phyloP scores from a whole-genome alignment of 345 rosid genomes.

The Gossypium ekmanianum region DNA sequence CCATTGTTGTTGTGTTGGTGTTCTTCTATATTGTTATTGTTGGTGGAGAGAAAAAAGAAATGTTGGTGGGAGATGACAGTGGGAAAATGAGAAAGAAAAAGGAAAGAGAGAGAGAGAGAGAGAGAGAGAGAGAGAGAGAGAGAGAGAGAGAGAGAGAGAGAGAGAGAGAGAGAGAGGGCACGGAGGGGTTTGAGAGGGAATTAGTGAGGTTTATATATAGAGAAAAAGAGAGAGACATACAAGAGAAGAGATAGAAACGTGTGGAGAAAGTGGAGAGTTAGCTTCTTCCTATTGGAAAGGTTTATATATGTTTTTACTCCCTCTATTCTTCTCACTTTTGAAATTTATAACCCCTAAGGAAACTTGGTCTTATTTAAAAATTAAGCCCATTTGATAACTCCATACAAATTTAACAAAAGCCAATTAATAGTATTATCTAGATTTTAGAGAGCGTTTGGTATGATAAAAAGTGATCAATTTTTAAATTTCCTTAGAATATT shows the following conservation, averaged over 20 bases:
- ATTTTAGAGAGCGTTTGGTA: too few species aligned
- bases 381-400: too few species aligned
- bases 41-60: not conserved
- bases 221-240: not conserved
- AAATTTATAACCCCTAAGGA: too few species aligned
- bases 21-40: not conserved
- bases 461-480: too few species aligned
- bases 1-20: slow-evolving; percentile 49
- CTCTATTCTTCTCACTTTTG: too few species aligned
- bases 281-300: slow-evolving; percentile 20
- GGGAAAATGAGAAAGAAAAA: not conserved
- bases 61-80: not conserved
- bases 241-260: slow-evolving; percentile 29
- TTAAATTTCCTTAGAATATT: too few species aligned
- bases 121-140: not conserved
- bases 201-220: slow-evolving; percentile 36
- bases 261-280: slow-evolving; percentile 27
- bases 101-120: slow-evolving; percentile 10
- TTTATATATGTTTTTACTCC: too few species aligned
- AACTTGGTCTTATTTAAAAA: too few species aligned
- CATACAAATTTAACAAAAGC: too few species aligned
- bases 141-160: slow-evolving; percentile 8
- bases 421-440: too few species aligned
- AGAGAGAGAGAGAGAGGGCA: slow-evolving; percentile 2
- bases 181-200: slow-evolving; percentile 32